Percentiles rank a stretch among this genome's conserved stretches.
Evolutionary conservation across 768 basidiomycete species (phyloP).

Genomic region (Tulasnella sp.): DNA sequence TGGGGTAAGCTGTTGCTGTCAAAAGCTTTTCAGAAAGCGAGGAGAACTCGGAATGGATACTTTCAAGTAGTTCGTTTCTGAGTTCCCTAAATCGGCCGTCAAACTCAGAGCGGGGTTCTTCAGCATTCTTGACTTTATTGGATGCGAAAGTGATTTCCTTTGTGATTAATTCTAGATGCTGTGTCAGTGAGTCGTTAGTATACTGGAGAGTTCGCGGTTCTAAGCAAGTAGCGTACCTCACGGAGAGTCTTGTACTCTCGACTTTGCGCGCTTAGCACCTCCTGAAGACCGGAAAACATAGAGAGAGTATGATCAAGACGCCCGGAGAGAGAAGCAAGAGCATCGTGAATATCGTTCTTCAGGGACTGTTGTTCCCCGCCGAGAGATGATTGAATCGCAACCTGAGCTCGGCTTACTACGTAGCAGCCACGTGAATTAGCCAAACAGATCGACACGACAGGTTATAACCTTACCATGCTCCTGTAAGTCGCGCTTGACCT

Average conservation of each 20-base stretch:
- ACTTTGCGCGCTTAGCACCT: not conserved
- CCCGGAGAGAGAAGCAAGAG: not conserved
- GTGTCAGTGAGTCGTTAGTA: not conserved
- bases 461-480: not conserved
- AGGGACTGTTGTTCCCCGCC: not conserved
- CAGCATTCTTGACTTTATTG: not conserved
- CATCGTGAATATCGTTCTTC: not conserved
- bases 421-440: not conserved
- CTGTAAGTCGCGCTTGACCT: conserved; percentile 13
- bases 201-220: not conserved
- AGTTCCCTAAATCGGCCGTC: not conserved
- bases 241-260: not conserved
- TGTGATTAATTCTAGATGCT: not conserved
- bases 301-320: not conserved
- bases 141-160: not conserved
- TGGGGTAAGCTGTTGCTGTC: not conserved
- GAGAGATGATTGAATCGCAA: not conserved
- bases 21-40: not conserved
- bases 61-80: not conserved
- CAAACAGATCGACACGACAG: not conserved
- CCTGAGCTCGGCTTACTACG: not conserved
- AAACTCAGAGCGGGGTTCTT: not conserved
- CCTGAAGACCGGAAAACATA: not conserved
- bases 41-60: not conserved
- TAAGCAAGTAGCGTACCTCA: not conserved